Evolutionary conservation across 345 rosid genomes (phyloP).

Genomic region (Brassica incana): DNA sequence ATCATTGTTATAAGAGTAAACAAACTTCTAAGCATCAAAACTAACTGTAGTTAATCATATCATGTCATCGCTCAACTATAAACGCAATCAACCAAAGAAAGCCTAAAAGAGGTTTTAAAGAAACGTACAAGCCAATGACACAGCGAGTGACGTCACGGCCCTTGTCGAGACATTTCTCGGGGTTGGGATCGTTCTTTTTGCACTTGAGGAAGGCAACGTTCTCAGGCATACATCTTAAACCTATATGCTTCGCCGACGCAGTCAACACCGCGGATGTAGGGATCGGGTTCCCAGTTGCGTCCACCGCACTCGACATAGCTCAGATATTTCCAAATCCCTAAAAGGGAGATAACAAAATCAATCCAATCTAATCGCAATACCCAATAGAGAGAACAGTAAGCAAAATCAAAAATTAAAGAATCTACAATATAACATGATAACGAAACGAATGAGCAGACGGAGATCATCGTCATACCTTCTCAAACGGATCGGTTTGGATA

Average conservation of each 20-base stretch:
- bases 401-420: background rate
- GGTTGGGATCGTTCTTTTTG: slow-evolving; percentile 96
- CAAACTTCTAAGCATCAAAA: background rate
- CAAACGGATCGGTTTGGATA: slow-evolving; percentile 31
- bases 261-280: slow-evolving; percentile 91
- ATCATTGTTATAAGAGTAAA: background rate
- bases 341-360: background rate
- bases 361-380: slow-evolving; percentile 16
- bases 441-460: background rate
- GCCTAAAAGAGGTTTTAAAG: background rate
- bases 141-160: slow-evolving; percentile 97
- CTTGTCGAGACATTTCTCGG: slow-evolving; percentile 95
- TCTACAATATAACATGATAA: background rate
- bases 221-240: slow-evolving; percentile 60
- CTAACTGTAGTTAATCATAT: background rate
- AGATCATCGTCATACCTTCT: slow-evolving; percentile 29
- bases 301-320: slow-evolving; percentile 76
- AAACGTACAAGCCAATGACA: slow-evolving; percentile 77
- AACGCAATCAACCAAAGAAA: too few relatives aligned
- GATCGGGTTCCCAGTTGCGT: slow-evolving; percentile 77
- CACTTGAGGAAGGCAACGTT: slow-evolving; percentile 91
- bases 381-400: background rate
- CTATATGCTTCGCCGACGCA: slow-evolving; percentile 88
- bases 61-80: too few relatives aligned
- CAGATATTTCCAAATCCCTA: slow-evolving; percentile 18